A percentile compares a stretch with the other conserved stretches of the same genome.
These are phyloP conservation scores for Pseudogymnoascus sp. DNA, from an alignment of 2,329 filamentous ascomycete species.

Conservation along the genomic window DNA sequence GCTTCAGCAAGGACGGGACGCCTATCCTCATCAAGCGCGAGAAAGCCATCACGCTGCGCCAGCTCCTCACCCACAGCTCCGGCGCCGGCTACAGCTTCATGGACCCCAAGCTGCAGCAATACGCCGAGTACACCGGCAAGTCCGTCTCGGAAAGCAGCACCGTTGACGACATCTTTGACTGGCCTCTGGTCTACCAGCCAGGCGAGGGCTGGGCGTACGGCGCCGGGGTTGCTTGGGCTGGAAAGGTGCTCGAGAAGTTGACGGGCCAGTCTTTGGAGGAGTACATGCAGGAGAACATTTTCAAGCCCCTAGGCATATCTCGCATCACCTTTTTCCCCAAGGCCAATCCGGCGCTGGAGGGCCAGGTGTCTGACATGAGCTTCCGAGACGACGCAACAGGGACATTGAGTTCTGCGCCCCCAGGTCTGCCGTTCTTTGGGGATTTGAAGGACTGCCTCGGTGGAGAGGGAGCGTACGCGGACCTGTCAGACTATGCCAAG, in stretches of 20 bases:
- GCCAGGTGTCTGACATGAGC: background rate
- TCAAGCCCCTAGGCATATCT: constrained; percentile 16
- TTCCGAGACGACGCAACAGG: background rate
- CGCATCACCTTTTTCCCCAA: constrained; percentile 26
- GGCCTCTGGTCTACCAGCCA: constrained; percentile 50
- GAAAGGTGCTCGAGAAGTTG: constrained; percentile 5
- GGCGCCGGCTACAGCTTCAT: constrained; percentile 53
- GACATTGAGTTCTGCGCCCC: background rate
- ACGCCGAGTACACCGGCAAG: background rate
- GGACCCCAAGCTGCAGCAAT: background rate
- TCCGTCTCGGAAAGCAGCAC: background rate
- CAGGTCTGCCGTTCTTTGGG: background rate
- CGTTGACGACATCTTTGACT: constrained; percentile 14
- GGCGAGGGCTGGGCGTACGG: constrained; percentile 42
- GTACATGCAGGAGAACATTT: constrained; percentile 12
- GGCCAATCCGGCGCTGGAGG: constrained; percentile 20
- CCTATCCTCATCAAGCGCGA: constrained; percentile 24
- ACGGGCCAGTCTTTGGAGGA: constrained; percentile 9
- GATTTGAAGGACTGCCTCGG: background rate
- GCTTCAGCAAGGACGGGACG: background rate
- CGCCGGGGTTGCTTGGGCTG: constrained; percentile 40
- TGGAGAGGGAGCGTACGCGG: background rate
- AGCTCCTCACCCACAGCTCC: constrained; percentile 47
- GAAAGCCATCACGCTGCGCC: constrained; percentile 44
- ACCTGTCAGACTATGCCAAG: background rate